Evolutionary conservation across 345 rosid species (phyloP).

Genomic region (Camelina neglecta): DNA sequence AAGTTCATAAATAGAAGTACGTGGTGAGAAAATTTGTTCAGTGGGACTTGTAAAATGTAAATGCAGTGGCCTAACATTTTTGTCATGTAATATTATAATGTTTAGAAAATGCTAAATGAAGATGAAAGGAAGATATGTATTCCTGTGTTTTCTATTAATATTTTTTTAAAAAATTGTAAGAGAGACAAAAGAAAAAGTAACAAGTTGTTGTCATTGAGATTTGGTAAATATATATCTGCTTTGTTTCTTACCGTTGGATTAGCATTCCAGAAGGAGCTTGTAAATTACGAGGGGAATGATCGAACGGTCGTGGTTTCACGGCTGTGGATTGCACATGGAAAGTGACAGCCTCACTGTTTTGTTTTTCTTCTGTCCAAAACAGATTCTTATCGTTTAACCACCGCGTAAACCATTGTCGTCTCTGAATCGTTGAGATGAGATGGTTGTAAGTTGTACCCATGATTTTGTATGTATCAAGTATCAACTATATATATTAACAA

Average conservation of each 20-base stretch:
- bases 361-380: background rate
- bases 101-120: background rate
- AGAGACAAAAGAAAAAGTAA: conserved; percentile 37
- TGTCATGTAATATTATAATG: background rate
- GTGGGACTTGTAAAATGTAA: conserved; percentile 24
- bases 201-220: conserved; percentile 42
- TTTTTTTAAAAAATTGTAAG: background rate
- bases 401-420: background rate
- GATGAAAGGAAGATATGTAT: background rate
- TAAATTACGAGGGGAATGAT: conserved; percentile 34
- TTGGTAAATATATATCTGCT: conserved; percentile 38
- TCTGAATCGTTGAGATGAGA: background rate
- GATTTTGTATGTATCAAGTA: background rate
- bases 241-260: conserved; percentile 30
- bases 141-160: background rate
- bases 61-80: conserved; percentile 29
- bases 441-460: conserved; percentile 2
- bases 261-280: conserved; percentile 25
- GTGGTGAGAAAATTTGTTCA: conserved; percentile 11
- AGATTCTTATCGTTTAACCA: conserved; percentile 22
- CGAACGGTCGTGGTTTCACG: conserved; percentile 27
- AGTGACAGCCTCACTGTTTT: conserved; percentile 33
- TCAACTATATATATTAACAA: background rate
- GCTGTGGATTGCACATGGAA: conserved; percentile 40
- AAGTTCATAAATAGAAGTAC: conserved; percentile 35